These are phyloP conservation scores for Yamadazyma kitorensis DNA, from an alignment of 805 yeast genomes.

Conservation along the genomic window DNA sequence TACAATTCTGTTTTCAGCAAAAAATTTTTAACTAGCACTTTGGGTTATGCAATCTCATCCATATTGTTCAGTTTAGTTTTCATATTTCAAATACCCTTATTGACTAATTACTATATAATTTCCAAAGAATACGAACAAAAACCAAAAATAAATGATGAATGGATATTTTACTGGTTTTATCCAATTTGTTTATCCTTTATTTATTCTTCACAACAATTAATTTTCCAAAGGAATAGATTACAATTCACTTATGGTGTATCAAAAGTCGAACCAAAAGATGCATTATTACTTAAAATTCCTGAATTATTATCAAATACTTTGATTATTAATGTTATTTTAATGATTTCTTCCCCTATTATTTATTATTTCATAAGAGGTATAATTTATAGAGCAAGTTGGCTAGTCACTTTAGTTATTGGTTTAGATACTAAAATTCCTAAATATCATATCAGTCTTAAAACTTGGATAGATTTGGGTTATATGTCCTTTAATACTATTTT, in stretches of 20 bases:
- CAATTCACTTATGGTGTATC: slow-evolving; percentile 45
- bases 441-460: slow-evolving; percentile 27
- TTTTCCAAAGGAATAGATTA: slow-evolving; percentile 55
- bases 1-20: slow-evolving; percentile 18
- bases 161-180: slow-evolving; percentile 51
- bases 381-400: slow-evolving; percentile 37
- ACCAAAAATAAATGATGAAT: slow-evolving; percentile 40
- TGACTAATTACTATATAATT: slow-evolving; percentile 26
- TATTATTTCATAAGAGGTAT: slow-evolving; percentile 40
- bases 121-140: slow-evolving; percentile 38
- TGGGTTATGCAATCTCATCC: slow-evolving; percentile 23
- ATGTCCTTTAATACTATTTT: slow-evolving; percentile 34
- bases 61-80: slow-evolving; percentile 21
- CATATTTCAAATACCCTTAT: slow-evolving; percentile 26
- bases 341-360: slow-evolving; percentile 34
- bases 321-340: slow-evolving; percentile 25
- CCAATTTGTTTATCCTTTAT: slow-evolving; percentile 37
- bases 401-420: slow-evolving; percentile 27
- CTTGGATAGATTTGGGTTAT: slow-evolving; percentile 26
- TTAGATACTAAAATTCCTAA: slow-evolving; percentile 43
- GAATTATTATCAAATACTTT: slow-evolving; percentile 37
- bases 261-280: slow-evolving; percentile 38
- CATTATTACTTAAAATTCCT: slow-evolving; percentile 24
- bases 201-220: slow-evolving; percentile 50
- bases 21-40: slow-evolving; percentile 15